Base-by-base conservation (phyloP, 306 rosid species). In the Malus fusca region DNA sequence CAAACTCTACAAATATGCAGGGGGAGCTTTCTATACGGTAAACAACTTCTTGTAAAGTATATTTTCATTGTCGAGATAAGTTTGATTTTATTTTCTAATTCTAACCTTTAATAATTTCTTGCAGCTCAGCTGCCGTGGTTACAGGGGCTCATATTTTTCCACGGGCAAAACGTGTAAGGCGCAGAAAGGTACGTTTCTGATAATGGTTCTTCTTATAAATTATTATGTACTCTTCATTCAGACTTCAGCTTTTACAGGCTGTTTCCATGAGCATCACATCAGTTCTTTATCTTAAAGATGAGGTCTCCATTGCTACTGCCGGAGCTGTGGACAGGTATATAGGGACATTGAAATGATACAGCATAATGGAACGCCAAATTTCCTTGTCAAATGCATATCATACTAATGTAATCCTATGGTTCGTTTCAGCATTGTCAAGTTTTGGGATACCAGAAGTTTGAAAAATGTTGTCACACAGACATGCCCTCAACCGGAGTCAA, bases 261-360 rank as follows among this genome's bases (percentile, higher is more conserved):
- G 91, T 88, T 83, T 89, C 99, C 19, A 90, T 83, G 93, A 96
- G 98, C 82, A 87, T 96, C 74, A 96, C 99, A 40, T 89, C 99
- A 44, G 97, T 90, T 80, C 91, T 95, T 74, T 88, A 87, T 80
- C 98, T 95, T 56, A 92, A 89, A 73, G 97, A 95, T 44, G 92
- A 88, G 78, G 78, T 92, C 80, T 89, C 97, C 65, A 60, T 95
- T 74, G 98, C 97, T 64, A 89, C 97, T 15, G 97, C 97, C 2
- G 98, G 97, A 62, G 98, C 98, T 1, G 97, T 76, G 63, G 96
- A 92, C 84, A 90, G 99, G 99, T 96, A 78, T 58, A 74, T 77
- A 46, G 44, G 66, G 69, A 42, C 56, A 63, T 35, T 77, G 46
- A 52, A 31, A 59, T 11, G 19, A 67, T 62, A 56, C 30, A 15